A percentile compares a stretch with the other conserved stretches of the same genome.
Conservation (phyloP, 148 eudicot genomes). For the Chenopodium formosanum region DNA sequence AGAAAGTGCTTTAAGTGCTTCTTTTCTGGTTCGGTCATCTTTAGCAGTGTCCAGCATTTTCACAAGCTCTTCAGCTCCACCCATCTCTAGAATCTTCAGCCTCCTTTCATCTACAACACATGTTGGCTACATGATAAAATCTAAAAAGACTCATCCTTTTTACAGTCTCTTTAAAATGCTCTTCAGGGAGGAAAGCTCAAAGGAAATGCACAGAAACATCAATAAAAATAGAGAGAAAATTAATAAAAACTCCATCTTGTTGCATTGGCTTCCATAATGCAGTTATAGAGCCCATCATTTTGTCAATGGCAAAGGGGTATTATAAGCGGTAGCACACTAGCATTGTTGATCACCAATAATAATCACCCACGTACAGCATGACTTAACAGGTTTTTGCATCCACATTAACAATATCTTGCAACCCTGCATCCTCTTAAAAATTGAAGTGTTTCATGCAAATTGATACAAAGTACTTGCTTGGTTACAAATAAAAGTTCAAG, state of each 20-base stretch:
- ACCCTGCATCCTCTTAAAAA: background rate
- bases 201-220: no score
- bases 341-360: background rate
- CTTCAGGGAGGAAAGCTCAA: background rate
- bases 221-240: background rate
- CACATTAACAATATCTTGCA: background rate
- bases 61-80: slow-evolving; percentile 79
- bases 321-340: background rate
- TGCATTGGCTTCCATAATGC: background rate
- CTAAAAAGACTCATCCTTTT: background rate
- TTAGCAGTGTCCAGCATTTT: slow-evolving; percentile 75
- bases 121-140: background rate
- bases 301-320: background rate
- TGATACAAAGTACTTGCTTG: background rate
- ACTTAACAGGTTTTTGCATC: background rate
- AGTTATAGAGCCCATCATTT: background rate
- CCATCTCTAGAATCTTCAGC: slow-evolving; percentile 82
- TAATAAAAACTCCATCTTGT: background rate
- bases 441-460: background rate
- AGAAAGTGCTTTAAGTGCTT: slow-evolving; percentile 79
- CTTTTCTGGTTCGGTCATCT: slow-evolving; percentile 76
- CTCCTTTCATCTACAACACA: slow-evolving; percentile 65
- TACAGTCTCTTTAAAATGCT: background rate
- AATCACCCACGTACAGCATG: background rate
- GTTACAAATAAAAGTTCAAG: background rate